Evolutionary conservation across 176 grass and related monocot species (phyloP), one percentile per base, ranked within the genome.

Genomic region (Oryza glaberrima): DNA sequence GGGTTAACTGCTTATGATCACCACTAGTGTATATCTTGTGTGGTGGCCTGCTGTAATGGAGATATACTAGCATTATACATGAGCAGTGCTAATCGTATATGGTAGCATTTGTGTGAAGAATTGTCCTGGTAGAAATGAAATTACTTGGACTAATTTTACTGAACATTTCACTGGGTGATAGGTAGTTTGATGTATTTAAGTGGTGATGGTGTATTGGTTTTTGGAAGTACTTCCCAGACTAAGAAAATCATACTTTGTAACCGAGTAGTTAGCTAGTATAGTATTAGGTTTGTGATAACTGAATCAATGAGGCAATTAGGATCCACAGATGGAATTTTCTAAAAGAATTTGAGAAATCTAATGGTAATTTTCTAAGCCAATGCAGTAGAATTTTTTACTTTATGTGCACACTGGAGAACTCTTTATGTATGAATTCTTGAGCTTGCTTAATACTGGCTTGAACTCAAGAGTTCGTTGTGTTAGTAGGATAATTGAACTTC

Each of bases 401-500:
- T 15, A 12, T 4, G 1, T 69, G 32, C 69, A 40, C 12, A 25
- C 46, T 32, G 80, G 38, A 41, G 12, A 36, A 51, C 9, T 71
- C 5, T 6, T 45, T 11, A 35, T 30, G 6, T n/a, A 35, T 64
- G 52, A 47, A 30, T 47, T 83, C 23, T 13, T 73, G 54, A 82
- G 1, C 43, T 51, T 9, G 7, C 5, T 47, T 68, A 43, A 35
- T 1, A 49, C 14, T 60, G 20, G 3, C 14, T 5, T 63, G 40
- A 14, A 19, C 15, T 52, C 49, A 19, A 77, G 12, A 43, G 3
- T 63, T 72, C 7, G 5, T 28, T 14, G 60, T 35, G n/a, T 58
- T 41, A 79, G 45, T 88, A 34, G 25, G 20, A 17, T 45, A 78
- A 16, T 83, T 34, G 45, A 36, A 84, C 13, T 17, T 34, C 7